These are phyloP conservation scores for Claviceps maximensis DNA, from an alignment of 2,329 filamentous ascomycete genomes.

Conservation along the genomic window DNA sequence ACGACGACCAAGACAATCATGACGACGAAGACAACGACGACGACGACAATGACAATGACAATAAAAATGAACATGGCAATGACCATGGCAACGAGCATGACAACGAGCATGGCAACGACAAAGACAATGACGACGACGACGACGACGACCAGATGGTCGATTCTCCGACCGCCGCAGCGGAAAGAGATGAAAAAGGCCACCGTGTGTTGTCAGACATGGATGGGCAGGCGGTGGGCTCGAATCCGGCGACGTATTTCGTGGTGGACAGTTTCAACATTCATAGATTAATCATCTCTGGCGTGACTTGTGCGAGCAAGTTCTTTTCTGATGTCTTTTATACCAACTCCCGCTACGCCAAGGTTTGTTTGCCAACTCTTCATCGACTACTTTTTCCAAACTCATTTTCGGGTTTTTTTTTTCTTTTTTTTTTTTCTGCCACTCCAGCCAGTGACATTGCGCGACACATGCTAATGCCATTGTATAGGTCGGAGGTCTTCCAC, in stretches of 20 bases:
- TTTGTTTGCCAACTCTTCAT: conserved; percentile 28
- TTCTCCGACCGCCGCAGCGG: conserved; percentile 13
- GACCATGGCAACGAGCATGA: conserved; percentile 34
- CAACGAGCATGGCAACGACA: conserved; percentile 34
- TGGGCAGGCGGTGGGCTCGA: conserved; percentile 13
- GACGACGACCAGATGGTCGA: conserved; percentile 23
- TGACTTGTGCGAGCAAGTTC: conserved; percentile 98
- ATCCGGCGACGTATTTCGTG: conserved; percentile 58
- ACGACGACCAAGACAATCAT: conserved; percentile 30
- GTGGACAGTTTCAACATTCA: conserved; percentile 99
- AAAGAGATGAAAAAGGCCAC: conserved; percentile 11
- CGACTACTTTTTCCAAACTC: not conserved
- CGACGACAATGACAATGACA: conserved; percentile 36
- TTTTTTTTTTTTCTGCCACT: no score
- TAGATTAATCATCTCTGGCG: conserved; percentile 86
- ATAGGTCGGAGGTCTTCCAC: conserved; percentile 83
- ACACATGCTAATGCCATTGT: conserved; percentile 8
- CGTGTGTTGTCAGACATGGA: conserved; percentile 11
- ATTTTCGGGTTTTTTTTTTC: no score
- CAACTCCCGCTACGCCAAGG: conserved; percentile 98
- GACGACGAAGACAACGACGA: conserved; percentile 34
- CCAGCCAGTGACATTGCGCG: not conserved
- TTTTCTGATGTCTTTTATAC: conserved; percentile 99
- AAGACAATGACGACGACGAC: conserved; percentile 33
- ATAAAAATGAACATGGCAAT: conserved; percentile 14